A percentile compares a stretch with the other conserved stretches of the same genome.
Evolutionary conservation across 23 red algal species (phyloP).

Genomic region (Chondrus crispus): DNA sequence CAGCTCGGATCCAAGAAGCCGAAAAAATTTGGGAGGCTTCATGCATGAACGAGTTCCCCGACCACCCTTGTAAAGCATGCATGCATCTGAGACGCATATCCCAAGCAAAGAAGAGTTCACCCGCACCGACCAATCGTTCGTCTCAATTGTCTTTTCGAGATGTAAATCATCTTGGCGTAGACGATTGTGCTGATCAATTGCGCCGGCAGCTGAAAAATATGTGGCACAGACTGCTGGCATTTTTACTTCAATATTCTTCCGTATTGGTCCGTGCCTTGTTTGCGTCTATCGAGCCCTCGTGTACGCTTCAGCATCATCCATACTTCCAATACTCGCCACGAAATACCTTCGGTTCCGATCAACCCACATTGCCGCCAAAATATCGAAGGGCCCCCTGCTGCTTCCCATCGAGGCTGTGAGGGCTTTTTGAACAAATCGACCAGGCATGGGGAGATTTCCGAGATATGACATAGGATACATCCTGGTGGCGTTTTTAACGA

Average conservation of each 20-base stretch:
- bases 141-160: conserved; percentile 8
- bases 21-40: background rate
- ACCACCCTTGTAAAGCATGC: background rate
- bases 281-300: background rate
- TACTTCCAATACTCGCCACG: background rate
- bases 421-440: no score
- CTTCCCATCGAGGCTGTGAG: no score
- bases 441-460: no score
- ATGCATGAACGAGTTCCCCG: background rate
- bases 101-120: background rate
- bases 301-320: background rate
- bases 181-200: conserved; percentile 23
- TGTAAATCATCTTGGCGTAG: conserved; percentile 28
- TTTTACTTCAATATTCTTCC: background rate
- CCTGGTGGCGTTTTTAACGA: conserved; percentile 17
- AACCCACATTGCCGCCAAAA: conserved; percentile 42
- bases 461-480: background rate
- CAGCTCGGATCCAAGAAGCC: background rate
- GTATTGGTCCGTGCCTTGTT: background rate
- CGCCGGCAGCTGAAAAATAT: background rate
- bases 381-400: background rate
- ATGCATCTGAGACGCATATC: conserved; percentile 9
- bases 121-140: background rate
- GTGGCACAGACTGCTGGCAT: background rate
- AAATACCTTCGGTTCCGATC: conserved; percentile 36